Conservation (phyloP, 441 rosid species). For the Aquilaria agallochum region DNA sequence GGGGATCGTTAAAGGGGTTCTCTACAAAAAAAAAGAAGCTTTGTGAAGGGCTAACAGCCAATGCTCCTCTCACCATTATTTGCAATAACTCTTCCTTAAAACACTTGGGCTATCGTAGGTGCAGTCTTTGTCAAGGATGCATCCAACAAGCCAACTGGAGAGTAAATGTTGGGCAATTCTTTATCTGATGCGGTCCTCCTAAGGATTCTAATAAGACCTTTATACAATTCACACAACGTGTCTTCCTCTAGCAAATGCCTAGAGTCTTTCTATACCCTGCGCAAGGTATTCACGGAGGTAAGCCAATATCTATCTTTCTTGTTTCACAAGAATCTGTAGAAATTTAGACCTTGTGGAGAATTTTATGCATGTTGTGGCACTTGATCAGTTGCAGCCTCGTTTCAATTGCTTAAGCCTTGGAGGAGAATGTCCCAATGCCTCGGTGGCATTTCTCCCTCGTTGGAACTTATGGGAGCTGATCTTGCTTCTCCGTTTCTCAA, state of each 20-base stretch:
- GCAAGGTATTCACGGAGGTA: slow-evolving; percentile 3
- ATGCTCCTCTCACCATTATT: slow-evolving; percentile 15
- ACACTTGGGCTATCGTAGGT: slow-evolving; percentile 7
- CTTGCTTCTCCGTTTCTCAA: slow-evolving; percentile 9
- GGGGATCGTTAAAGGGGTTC: slow-evolving; percentile 16
- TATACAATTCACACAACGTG: slow-evolving; percentile 1
- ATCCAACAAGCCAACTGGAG: slow-evolving; percentile 16
- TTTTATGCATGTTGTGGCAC: slow-evolving; percentile 9
- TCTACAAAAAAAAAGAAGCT: slow-evolving; percentile 5
- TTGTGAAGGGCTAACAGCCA: slow-evolving; percentile 1
- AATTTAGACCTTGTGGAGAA: neutral
- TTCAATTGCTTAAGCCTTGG: neutral
- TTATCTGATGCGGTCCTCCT: slow-evolving; percentile 9
- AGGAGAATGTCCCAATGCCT: slow-evolving; percentile 7
- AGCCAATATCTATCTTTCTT: too few species aligned
- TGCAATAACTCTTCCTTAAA: slow-evolving; percentile 16
- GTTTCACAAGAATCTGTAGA: slow-evolving; percentile 2
- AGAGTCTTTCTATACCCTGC: slow-evolving; percentile 18
- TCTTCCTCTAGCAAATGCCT: slow-evolving; percentile 5
- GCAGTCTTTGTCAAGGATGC: slow-evolving; percentile 17
- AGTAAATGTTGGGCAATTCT: slow-evolving; percentile 16
- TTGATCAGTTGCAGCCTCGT: slow-evolving; percentile 4
- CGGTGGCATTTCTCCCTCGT: slow-evolving; percentile 6
- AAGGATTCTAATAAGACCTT: slow-evolving; percentile 13
- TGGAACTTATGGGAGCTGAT: slow-evolving; percentile 1